These are phyloP conservation scores for Beauveria asiatica DNA, from an alignment of 2,329 filamentous ascomycete genomes.

Conservation along the genomic window DNA sequence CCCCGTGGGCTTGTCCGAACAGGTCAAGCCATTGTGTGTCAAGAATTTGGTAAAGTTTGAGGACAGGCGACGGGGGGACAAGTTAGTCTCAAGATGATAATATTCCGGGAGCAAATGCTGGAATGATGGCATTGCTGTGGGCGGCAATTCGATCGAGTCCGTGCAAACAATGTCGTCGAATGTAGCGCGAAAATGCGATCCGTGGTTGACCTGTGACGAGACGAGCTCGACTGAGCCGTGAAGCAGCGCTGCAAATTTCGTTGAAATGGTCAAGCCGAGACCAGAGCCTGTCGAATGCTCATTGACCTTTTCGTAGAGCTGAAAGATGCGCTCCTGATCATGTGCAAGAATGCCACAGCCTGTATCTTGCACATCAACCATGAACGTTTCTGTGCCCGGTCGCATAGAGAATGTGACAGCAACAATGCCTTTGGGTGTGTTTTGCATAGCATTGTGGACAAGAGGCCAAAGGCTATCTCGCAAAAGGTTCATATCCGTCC, in stretches of 20 bases:
- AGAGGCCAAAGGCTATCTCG: neutral
- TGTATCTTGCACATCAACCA: slow-evolving; percentile 34
- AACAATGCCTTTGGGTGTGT: neutral
- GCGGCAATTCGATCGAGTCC: neutral
- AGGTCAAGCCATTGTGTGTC: neutral
- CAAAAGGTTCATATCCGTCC: neutral
- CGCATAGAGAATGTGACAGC: slow-evolving; percentile 23
- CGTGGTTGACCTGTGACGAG: slow-evolving; percentile 24
- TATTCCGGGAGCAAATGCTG: neutral
- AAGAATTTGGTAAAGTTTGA: neutral
- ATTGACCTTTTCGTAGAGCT: slow-evolving; percentile 33
- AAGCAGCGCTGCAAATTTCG: slow-evolving; percentile 31
- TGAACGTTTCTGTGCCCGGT: slow-evolving; percentile 22
- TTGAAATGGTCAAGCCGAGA: slow-evolving; percentile 33
- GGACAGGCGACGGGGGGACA: neutral
- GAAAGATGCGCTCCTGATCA: slow-evolving; percentile 31
- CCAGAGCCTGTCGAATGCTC: slow-evolving; percentile 30
- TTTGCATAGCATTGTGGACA: neutral
- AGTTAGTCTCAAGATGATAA: neutral
- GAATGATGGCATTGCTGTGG: neutral
- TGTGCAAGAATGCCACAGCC: slow-evolving; percentile 29
- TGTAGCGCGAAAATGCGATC: slow-evolving; percentile 30
- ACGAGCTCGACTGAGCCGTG: slow-evolving; percentile 29
- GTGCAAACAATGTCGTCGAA: slow-evolving; percentile 11
- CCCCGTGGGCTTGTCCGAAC: neutral